Base-by-base conservation (phyloP, 2,329 filamentous ascomycete genomes). In the Ascocoryne sarcoides region DNA sequence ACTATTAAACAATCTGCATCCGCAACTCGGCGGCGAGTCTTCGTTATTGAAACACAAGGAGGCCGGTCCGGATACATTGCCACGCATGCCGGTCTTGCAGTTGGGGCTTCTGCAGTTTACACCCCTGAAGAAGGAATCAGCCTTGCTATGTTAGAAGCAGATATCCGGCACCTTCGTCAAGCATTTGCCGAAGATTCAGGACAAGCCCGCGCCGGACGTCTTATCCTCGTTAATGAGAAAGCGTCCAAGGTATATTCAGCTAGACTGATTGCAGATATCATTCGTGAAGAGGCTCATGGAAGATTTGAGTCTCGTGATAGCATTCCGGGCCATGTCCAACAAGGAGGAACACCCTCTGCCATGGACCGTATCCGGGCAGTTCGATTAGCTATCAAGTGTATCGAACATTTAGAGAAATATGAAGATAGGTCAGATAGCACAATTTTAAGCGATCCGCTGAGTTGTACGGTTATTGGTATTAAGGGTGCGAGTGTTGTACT, bases 1-100 rank as follows among this genome's bases (percentile, higher is more conserved):
- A 90, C 89, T 57, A 95, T 96, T 65, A 88, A 93, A 64, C 92
- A 96, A 63, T 95, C 89, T 2, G 92, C 92, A 0, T 95, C 89
- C 1, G 89, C 92, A 2, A 93, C 88, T 2, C 82, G 92, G 43
- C 82, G 92, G 32, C 81, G 92, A 46, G 90, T 96, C 40, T 98
- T 98, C 64, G 89, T 98, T 39, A 90, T 98, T 40, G 92, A 98
- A 67, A 96, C 92, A 0, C 92, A 98, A 66, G 92, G 92, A 55
- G 92, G 92, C 26, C 81, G 85, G 42, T 95, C 86, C 4, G 92
- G 92, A 15, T 98, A 96, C 63, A 77, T 96, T 44, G 90, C 90
- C 19, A 94, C 87, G 0, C 75, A 95, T 41, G 88, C 84, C 10
- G 92, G 90, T 36, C 76, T 98, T 10, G 79, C 82, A n/a, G 87